Base-by-base conservation (phyloP, 345 rosid genomes). In the Kernera saxatilis region DNA sequence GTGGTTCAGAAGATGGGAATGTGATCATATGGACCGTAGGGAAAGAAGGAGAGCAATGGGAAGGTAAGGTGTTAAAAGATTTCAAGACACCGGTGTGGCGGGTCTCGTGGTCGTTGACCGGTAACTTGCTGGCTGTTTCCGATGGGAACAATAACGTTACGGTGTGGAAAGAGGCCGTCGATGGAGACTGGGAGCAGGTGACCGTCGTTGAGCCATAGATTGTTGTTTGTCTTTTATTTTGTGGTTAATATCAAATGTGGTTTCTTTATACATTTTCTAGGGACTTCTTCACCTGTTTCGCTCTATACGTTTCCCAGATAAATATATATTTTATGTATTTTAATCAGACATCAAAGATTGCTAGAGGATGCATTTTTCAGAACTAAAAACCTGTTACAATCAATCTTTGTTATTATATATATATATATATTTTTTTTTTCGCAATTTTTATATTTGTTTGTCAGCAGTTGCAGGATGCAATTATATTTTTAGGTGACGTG, bases 71-170 rank as follows among this genome's bases (percentile, higher is more conserved):
- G 26, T 71, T 86, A 85, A 82, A 86, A 59, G 86, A 84, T 71
- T 86, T 86, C 61, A 79, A 78, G 79, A 80, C 85, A 49, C 88
- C 88, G 1, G 86, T 82, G 64, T 86, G 82, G 77, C 68, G 88
- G 59, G 84, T 86, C 5, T 84, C 90, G 2, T 86, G 90, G 90
- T 86, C 90, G 0, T 80, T 82, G 40, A 86, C 88, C 0, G 90
- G 90, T 3, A 84, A 84, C 58, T 67, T 86, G 52, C 59, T 86
- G 74, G 85, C 88, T 3, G 84, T 84, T 6, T 86, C 90, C 1
- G 86, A 86, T 49, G 90, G 85, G 44, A 80, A 68, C 71, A 86
- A 76, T 73, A 82, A 71, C 8, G 84, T 86, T 3, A 84, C 88
- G 0, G 46, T 86, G 52, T 86, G 90, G 90, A 86, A 86, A 71